Conservation (phyloP, 345 rosid species). For the Excoecaria cochinchinensis region DNA sequence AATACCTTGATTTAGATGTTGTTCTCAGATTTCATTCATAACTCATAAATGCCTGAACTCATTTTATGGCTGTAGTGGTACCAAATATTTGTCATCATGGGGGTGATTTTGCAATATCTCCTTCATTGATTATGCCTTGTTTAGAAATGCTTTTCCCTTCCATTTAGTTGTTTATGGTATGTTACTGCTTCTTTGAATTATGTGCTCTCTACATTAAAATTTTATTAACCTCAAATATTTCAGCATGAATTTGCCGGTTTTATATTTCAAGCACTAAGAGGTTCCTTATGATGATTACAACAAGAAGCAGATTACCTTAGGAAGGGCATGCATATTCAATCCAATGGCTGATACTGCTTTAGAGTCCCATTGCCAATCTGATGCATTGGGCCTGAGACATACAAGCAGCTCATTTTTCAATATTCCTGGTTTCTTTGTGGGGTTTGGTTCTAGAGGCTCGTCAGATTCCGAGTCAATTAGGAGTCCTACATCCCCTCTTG, state of each 20-base stretch:
- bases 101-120: conserved; percentile 2
- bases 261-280: conserved; percentile 23
- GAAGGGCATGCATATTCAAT: conserved; percentile 17
- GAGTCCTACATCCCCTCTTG: conserved; percentile 69
- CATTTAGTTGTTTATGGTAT: not conserved
- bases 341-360: conserved; percentile 40
- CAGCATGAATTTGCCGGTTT: conserved; percentile 26
- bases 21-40: not conserved
- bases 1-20: not conserved
- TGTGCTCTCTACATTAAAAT: conserved; percentile 3
- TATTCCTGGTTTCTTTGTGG: conserved; percentile 41
- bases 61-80: not conserved
- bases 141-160: not conserved
- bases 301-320: conserved; percentile 16
- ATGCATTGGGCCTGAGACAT: conserved; percentile 35
- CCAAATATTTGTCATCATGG: conserved; percentile 1
- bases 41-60: conserved; percentile 1
- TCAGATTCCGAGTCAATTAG: conserved; percentile 38
- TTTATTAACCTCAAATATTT: conserved; percentile 18
- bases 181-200: conserved; percentile 3
- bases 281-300: conserved; percentile 15
- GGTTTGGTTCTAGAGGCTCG: conserved; percentile 33
- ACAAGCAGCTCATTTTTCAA: conserved; percentile 37
- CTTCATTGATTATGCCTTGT: not conserved
- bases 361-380: conserved; percentile 26